Evolutionary conservation across 2,329 filamentous ascomycete species (phyloP), one percentile per base, ranked within the genome.

Genomic region (Rutstroemia sp.): DNA sequence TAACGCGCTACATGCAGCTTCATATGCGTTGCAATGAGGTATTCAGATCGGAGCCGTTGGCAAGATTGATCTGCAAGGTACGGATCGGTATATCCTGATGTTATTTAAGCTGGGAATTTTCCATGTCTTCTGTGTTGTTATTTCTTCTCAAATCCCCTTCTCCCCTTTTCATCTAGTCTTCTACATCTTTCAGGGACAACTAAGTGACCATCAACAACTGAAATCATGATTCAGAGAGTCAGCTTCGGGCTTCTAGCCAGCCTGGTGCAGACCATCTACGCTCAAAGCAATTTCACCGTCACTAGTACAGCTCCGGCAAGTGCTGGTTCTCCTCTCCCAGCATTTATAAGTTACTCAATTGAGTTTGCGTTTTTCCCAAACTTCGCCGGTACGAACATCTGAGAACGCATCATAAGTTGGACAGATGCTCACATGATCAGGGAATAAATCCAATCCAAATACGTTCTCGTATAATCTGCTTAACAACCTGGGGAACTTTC

Each of bases 381-480:
- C 39, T 61, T 56, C 48, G 64, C 65, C 37, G 65, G 64, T 65
- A 57, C 25, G 41, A 45, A n/a, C 2, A n/a, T 21, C 21, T 21
- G 23, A 4, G 19, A 34, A n/a, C 17, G 19, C 9, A 25, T 41
- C 27, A 10, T 2, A n/a, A 19, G 42, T 5, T 34, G 41, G 21
- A n/a, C 37, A 17, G 12, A 17, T 17, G 17, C 50, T 54, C 9
- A 47, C 25, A 25, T 16, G 3, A 19, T 14, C 42, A 75, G 76
- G 81, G 12, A 83, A 83, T 63, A 67, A 68, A 6, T 77, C 78
- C 0, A 63, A 65, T 8, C 83, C 83, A 1, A 86, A 86, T 63
- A 72, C 65, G 0, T 86, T 82, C 67, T 84, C 81, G 0, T 74
- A 83, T 58, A 82, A 80, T 49, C 73, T 86, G 6, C 69, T 86